phyloP scores from a whole-genome alignment of 1,284 basidiomycete species.

The Vanrija sp. region DNA sequence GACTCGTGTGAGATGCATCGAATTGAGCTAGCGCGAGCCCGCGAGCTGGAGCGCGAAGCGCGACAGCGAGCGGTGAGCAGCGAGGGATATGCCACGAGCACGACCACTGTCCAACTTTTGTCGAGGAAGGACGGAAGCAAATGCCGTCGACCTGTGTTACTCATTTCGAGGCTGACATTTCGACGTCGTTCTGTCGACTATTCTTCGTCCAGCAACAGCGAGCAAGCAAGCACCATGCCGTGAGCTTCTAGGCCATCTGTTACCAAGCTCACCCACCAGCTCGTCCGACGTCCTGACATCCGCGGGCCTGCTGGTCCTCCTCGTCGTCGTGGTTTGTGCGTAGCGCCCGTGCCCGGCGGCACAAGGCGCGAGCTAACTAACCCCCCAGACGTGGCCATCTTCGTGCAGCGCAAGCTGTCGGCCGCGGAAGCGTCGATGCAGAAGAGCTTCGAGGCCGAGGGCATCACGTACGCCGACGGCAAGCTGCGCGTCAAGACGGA shows the following conservation, averaged over 20 bases:
- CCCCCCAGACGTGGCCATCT: constrained; percentile 16
- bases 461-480: constrained; percentile 25
- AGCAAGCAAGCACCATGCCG: not conserved
- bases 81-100: too few relatives aligned
- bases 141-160: too few relatives aligned
- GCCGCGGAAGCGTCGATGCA: constrained; percentile 5
- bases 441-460: constrained; percentile 14
- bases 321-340: constrained; percentile 39
- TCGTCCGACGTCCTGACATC: constrained; percentile 20
- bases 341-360: constrained; percentile 3
- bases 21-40: too few relatives aligned
- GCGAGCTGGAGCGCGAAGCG: not conserved
- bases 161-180: too few relatives aligned
- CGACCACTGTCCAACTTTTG: too few relatives aligned
- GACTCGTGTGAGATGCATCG: not conserved
- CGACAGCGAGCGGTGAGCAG: too few relatives aligned
- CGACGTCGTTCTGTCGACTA: too few relatives aligned
- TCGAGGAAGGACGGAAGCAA: too few relatives aligned
- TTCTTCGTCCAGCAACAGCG: too few relatives aligned
- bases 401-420: constrained; percentile 14
- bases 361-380: too few relatives aligned
- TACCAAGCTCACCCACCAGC: constrained; percentile 26
- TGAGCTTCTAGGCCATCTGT: not conserved
- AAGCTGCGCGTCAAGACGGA: constrained; percentile 30
- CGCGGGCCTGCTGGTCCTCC: constrained; percentile 23